A percentile compares a stretch with the other conserved stretches of the same genome.
phyloP scores from a whole-genome alignment of 78 protist species.

The Planoprotostelium fungivorum region DNA sequence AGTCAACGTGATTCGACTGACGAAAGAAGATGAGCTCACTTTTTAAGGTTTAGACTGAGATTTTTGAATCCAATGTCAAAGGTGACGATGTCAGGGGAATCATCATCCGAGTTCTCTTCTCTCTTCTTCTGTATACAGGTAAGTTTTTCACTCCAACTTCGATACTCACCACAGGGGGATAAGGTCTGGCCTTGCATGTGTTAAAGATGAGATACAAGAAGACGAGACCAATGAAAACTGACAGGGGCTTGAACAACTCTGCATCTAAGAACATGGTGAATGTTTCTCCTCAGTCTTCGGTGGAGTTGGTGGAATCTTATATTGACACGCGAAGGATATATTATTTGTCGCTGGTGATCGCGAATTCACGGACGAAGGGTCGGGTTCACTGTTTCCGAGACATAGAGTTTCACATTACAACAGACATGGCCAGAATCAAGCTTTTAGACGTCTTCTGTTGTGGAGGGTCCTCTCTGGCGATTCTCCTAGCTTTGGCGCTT shows the following conservation, averaged over 20 bases:
- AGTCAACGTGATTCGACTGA: not conserved
- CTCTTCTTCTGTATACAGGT: not conserved
- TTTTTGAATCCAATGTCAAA: constrained; percentile 16
- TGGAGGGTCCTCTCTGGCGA: not conserved
- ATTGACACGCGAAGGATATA: too few relatives aligned
- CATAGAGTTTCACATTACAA: too few relatives aligned
- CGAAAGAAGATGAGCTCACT: not conserved
- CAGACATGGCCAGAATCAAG: not conserved
- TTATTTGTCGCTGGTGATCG: too few relatives aligned
- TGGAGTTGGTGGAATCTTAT: not conserved
- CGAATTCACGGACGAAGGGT: not conserved
- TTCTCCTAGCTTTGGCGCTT: not conserved
- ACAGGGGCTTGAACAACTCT: not conserved
- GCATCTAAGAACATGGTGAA: not conserved
- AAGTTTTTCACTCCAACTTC: too few relatives aligned
- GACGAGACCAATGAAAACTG: not conserved
- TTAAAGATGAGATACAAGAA: not conserved
- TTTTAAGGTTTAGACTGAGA: constrained; percentile 17
- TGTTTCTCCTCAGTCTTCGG: not conserved
- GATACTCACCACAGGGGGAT: not conserved
- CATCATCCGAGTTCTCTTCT: not conserved
- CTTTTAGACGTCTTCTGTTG: not conserved
- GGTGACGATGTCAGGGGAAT: not conserved
- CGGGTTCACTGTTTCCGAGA: not conserved
- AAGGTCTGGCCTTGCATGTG: not conserved